These are phyloP conservation scores for Solanum acaule DNA, from an alignment of 257 asterid genomes.

Conservation along the genomic window DNA sequence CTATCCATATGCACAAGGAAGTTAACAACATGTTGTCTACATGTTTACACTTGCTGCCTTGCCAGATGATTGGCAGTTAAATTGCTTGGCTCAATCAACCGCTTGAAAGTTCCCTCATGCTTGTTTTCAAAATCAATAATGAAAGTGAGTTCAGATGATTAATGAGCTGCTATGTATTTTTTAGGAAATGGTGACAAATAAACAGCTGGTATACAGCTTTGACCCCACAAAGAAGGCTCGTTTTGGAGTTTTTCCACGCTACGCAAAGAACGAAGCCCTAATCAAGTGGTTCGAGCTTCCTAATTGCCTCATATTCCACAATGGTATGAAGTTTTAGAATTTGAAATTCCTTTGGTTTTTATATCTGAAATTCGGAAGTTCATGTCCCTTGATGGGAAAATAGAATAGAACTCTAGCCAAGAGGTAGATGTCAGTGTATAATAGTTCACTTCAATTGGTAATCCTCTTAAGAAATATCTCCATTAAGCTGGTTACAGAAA, in stretches of 20 bases:
- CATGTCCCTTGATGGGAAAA: too few relatives aligned
- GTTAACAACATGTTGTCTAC: not conserved
- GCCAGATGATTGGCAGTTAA: not conserved
- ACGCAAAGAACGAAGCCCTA: constrained; percentile 61
- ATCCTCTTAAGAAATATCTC: not conserved
- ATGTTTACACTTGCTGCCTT: not conserved
- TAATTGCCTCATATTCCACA: constrained; percentile 92
- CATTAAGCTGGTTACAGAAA: not conserved
- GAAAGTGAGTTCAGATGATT: not conserved
- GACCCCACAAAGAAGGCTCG: constrained; percentile 84
- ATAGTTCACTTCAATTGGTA: not conserved
- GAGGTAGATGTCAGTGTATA: too few relatives aligned
- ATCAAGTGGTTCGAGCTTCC: constrained; percentile 98
- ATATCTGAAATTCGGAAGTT: too few relatives aligned
- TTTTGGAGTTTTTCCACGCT: constrained; percentile 89
- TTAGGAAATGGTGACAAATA: constrained; percentile 93
- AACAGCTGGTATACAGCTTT: constrained; percentile 53
- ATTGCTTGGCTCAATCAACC: not conserved
- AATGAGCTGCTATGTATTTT: not conserved
- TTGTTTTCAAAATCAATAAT: not conserved
- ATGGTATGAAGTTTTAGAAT: constrained; percentile 46
- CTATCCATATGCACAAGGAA: not conserved
- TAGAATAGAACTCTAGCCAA: too few relatives aligned
- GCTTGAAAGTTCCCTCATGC: not conserved
- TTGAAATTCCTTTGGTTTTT: not conserved